phyloP scores from a whole-genome alignment of 2,329 filamentous ascomycete genomes.

The Didymella glomerata region DNA sequence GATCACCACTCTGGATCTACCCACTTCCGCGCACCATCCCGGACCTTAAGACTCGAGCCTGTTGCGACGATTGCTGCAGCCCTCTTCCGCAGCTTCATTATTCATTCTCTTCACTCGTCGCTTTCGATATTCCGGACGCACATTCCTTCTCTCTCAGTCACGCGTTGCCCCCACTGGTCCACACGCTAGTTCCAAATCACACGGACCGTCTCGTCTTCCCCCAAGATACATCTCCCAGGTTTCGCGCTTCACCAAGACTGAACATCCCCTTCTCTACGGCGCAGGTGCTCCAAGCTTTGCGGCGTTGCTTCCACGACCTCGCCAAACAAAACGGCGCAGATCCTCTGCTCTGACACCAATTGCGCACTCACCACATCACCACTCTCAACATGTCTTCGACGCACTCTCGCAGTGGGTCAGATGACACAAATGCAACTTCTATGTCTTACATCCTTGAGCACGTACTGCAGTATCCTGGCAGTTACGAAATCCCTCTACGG shows the following conservation, averaged over 20 bases:
- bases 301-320: slow-evolving; percentile 16
- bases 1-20: slow-evolving; percentile 26
- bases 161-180: slow-evolving; percentile 31
- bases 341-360: slow-evolving; percentile 5
- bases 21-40: slow-evolving; percentile 22
- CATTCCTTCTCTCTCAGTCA: slow-evolving; percentile 10
- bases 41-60: slow-evolving; percentile 16
- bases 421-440: slow-evolving; percentile 44
- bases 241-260: slow-evolving; percentile 8
- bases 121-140: slow-evolving; percentile 17
- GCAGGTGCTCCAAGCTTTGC: slow-evolving; percentile 20
- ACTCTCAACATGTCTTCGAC: slow-evolving; percentile 41
- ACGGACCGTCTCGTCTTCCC: slow-evolving; percentile 25
- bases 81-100: slow-evolving; percentile 20
- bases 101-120: slow-evolving; percentile 20
- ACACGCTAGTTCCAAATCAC: slow-evolving; percentile 26
- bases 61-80: slow-evolving; percentile 18
- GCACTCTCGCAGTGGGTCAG: slow-evolving; percentile 52
- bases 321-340: slow-evolving; percentile 22
- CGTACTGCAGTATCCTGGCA: slow-evolving; percentile 67
- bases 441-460: slow-evolving; percentile 52
- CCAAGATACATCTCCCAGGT: slow-evolving; percentile 9
- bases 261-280: slow-evolving; percentile 11
- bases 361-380: slow-evolving; percentile 5
- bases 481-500: slow-evolving; percentile 71